Conservation (phyloP, 2,329 filamentous ascomycete species). For the Thelonectria olida region DNA sequence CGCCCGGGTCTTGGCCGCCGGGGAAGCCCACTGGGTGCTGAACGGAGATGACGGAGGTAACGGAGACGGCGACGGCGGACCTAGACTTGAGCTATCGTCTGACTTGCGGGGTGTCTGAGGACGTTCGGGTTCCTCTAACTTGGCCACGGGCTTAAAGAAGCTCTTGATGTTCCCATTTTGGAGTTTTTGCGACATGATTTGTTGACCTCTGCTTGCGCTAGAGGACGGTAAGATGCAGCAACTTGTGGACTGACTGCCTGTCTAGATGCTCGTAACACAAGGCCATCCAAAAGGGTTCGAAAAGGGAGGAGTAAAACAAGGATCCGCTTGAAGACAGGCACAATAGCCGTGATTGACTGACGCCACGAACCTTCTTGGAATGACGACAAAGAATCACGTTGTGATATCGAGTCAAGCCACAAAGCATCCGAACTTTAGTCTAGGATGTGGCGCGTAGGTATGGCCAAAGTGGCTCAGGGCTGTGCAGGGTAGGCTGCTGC, state of each 20-base stretch:
- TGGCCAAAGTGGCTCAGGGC: background rate
- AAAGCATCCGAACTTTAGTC: background rate
- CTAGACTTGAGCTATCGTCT: constrained; percentile 8
- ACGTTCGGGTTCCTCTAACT: constrained; percentile 7
- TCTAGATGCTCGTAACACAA: background rate
- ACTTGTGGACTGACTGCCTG: background rate
- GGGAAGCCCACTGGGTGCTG: constrained; percentile 36
- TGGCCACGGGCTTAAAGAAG: constrained; percentile 49
- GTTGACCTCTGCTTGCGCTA: constrained; percentile 2
- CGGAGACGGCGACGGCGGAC: constrained; percentile 23
- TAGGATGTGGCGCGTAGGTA: background rate
- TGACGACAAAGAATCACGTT: background rate
- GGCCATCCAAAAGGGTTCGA: background rate
- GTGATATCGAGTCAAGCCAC: constrained; percentile 2
- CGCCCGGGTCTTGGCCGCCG: constrained; percentile 33
- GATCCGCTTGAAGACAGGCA: background rate
- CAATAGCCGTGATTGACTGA: background rate
- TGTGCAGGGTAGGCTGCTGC: too few species aligned
- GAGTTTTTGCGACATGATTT: constrained; percentile 34
- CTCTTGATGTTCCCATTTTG: constrained; percentile 48
- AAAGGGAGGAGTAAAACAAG: background rate
- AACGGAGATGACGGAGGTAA: constrained; percentile 33
- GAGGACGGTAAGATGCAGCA: constrained; percentile 5
- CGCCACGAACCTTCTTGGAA: background rate
- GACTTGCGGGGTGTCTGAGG: constrained; percentile 20